These are phyloP conservation scores for Aciculoconidium aculeatum DNA, from an alignment of 805 yeast species.

Conservation along the genomic window DNA sequence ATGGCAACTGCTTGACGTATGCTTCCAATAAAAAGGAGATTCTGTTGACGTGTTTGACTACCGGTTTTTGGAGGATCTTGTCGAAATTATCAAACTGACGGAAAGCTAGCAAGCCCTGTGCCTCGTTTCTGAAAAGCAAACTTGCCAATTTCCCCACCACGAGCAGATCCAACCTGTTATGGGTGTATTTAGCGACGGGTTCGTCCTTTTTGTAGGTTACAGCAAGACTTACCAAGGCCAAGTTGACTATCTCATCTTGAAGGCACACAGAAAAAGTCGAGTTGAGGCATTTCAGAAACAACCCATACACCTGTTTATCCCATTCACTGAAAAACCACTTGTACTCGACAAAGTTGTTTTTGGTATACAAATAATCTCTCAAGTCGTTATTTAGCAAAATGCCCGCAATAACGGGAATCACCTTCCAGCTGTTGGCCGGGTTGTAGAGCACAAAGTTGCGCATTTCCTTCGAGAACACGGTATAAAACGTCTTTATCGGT, in stretches of 20 bases:
- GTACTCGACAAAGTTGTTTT: constrained; percentile 20
- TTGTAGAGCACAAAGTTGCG: constrained; percentile 24
- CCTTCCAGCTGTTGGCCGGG: constrained; percentile 39
- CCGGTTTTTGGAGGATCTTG: constrained; percentile 30
- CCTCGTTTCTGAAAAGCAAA: constrained; percentile 16
- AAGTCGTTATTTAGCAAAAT: constrained; percentile 32
- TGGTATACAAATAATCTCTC: constrained; percentile 27
- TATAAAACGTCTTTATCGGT: constrained; percentile 39
- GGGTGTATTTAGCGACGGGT: constrained; percentile 15
- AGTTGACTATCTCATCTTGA: constrained; percentile 19
- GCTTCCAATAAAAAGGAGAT: constrained; percentile 42
- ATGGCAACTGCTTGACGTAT: constrained; percentile 17
- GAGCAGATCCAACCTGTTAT: constrained; percentile 12
- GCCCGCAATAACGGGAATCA: constrained; percentile 44
- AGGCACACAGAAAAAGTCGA: constrained; percentile 18
- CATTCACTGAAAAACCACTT: constrained; percentile 30
- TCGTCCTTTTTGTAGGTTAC: constrained; percentile 23
- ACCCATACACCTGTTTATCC: constrained; percentile 22
- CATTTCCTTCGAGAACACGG: constrained; percentile 28
- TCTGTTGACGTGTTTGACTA: constrained; percentile 43
- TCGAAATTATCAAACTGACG: too few relatives aligned
- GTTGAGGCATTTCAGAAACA: constrained; percentile 24
- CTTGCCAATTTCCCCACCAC: constrained; percentile 15
- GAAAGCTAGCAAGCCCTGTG: constrained; percentile 7
- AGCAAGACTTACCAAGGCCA: constrained; percentile 31